Base-by-base conservation (phyloP, 371 early-diverging fungal genomes). In the Haplosporangium sp. region DNA sequence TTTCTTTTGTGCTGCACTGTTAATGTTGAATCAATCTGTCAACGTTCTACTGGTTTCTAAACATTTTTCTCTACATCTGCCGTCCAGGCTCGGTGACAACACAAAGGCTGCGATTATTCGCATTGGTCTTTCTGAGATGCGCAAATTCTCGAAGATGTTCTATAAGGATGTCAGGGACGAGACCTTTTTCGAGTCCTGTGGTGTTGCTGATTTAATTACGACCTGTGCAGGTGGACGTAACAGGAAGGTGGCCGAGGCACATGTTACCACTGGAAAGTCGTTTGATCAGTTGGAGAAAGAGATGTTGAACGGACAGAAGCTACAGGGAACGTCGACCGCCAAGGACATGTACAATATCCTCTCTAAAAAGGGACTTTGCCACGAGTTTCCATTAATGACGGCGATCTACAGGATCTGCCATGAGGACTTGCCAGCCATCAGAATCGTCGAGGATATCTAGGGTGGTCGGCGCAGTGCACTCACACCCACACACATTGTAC, bases 211-310 rank as follows among this genome's bases (percentile, higher is more conserved):
- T 76, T 74, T 99, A 46, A 95, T 99, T 69, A 98, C 99, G 0
- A 97, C 98, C 5, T 98, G 98, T 83, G 91, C 92, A 55, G 96
- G 95, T 62, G 99, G 99, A 11, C 92, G 99, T 63, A 99, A 99
- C 87, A 90, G 97, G 50, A 91, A 91, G 62, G 91, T 97, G 12
- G 96, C 96, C 3, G 97, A 97, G 79, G 97, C 96, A 0, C 92
- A 92, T 82, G 97, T 94, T n/a, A 82, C 80, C 63, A 96, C 95
- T 12, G 94, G 95, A 52, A 95, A 95, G 83, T 87, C 95, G 6
- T 94, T 99, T 82, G 93, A 95, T 51, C 90, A 87, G 58, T 87
- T 99, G 21, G 99, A 99, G 80, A 73, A 86, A 38, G 95, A 96
- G 70, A 80, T 96, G 81, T 88, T 99, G 67, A 95, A 96, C 69